Conservation (phyloP, 495 filamentous ascomycete genomes). For the Pseudotulostoma volvatum region DNA sequence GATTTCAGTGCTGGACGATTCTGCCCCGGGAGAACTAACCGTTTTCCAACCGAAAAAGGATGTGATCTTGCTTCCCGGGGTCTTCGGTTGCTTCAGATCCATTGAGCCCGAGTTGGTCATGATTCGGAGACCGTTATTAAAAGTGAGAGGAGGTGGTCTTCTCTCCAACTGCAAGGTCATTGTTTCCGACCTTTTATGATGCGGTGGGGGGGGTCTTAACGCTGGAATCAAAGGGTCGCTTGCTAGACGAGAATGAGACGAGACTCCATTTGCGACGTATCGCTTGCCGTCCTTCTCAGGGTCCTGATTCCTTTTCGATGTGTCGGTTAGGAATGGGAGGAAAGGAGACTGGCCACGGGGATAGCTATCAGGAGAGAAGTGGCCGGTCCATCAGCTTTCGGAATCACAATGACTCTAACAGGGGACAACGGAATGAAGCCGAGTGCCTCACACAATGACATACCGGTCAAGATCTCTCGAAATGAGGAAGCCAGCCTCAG, state of each 20-base stretch:
- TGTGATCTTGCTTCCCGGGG: slow-evolving; percentile 45
- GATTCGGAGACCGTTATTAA: slow-evolving; percentile 19
- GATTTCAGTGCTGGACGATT: slow-evolving; percentile 46
- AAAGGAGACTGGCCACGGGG: slow-evolving; percentile 19
- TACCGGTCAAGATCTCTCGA: slow-evolving; percentile 29
- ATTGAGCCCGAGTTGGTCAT: slow-evolving; percentile 16
- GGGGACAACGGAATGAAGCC: no score
- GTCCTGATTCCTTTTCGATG: slow-evolving; percentile 7
- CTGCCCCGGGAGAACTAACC: slow-evolving; percentile 38
- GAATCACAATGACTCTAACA: no score
- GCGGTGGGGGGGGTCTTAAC: slow-evolving; percentile 27
- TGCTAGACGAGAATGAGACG: slow-evolving; percentile 28
- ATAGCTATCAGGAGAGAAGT: slow-evolving; percentile 24
- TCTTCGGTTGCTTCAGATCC: slow-evolving; percentile 38
- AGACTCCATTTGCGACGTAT: slow-evolving; percentile 29
- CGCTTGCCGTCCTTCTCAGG: slow-evolving; percentile 14
- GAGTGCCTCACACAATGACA: no score
- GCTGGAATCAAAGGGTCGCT: slow-evolving; percentile 33
- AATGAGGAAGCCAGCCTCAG: slow-evolving; percentile 18
- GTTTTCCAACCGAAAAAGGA: slow-evolving; percentile 57
- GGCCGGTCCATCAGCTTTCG: no score
- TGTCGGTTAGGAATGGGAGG: slow-evolving; percentile 24
- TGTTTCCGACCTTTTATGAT: slow-evolving; percentile 23
- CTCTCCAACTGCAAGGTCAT: slow-evolving; percentile 27
- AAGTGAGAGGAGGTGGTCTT: slow-evolving; percentile 25